Evolutionary conservation across 768 basidiomycete species (phyloP).

Genomic region (Psilocybe cyanescens): DNA sequence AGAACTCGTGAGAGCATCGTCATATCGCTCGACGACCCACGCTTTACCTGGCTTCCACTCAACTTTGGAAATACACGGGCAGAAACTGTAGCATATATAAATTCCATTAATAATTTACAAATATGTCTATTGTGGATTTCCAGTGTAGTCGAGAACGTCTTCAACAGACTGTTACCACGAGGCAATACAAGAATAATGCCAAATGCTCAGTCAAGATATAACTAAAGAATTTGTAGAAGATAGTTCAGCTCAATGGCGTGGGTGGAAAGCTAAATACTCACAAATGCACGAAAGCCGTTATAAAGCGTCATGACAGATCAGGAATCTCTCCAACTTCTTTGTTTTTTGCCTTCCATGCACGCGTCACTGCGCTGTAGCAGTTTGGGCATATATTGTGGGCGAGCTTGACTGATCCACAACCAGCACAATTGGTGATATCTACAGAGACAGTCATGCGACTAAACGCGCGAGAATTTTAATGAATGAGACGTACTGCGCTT

Average conservation of each 20-base stretch:
- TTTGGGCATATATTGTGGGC: conserved; percentile 85
- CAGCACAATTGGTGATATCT: conserved; percentile 94
- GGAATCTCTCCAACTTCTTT: conserved; percentile 33
- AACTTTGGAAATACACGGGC: background rate
- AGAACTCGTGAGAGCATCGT: background rate
- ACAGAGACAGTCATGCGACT: conserved; percentile 10
- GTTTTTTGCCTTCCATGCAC: conserved; percentile 63
- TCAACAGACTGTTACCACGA: too few species aligned
- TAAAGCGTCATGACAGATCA: conserved; percentile 37
- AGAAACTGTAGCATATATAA: background rate
- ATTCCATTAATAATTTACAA: background rate
- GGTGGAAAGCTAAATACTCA: background rate
- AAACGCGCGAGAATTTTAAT: conserved; percentile 1
- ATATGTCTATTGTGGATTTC: background rate
- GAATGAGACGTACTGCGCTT: conserved; percentile 69
- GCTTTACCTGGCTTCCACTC: background rate
- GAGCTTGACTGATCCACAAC: conserved; percentile 86
- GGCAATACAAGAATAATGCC: too few species aligned
- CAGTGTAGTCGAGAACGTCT: too few species aligned
- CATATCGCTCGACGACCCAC: too few species aligned
- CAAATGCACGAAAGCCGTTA: background rate
- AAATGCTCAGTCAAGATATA: too few species aligned
- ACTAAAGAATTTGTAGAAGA: background rate
- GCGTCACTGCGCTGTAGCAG: conserved; percentile 75
- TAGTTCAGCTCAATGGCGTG: background rate